Conservation (phyloP, 345 rosid species). For the Eucalyptus pauciflora region DNA sequence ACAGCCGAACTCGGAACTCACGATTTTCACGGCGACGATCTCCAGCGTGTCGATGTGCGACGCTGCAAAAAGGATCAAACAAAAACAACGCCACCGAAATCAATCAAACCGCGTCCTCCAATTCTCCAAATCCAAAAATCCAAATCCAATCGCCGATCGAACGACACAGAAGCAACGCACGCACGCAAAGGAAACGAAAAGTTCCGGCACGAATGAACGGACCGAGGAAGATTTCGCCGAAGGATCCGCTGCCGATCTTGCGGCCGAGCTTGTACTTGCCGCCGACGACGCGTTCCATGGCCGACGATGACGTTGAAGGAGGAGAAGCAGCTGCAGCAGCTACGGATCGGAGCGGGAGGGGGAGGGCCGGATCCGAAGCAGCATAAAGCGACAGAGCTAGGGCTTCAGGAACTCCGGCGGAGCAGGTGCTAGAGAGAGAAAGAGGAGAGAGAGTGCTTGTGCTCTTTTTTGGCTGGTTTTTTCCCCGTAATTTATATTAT, state of each 20-base stretch:
- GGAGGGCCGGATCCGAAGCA: background rate
- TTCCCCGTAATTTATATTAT: background rate
- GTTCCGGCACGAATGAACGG: background rate
- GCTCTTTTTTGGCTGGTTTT: background rate
- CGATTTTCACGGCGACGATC: conserved; percentile 92
- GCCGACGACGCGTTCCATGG: conserved; percentile 78
- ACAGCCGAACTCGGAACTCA: conserved; percentile 22
- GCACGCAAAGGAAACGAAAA: background rate
- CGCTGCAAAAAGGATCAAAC: conserved; percentile 32
- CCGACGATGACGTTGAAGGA: background rate
- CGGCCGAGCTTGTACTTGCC: conserved; percentile 86
- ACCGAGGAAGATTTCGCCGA: conserved; percentile 93
- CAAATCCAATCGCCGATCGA: background rate
- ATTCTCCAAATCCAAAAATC: background rate
- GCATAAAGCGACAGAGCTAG: background rate
- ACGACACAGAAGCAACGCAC: background rate
- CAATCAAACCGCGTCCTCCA: background rate
- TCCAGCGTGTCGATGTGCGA: conserved; percentile 81
- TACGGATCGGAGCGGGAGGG: background rate
- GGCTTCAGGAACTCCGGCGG: background rate
- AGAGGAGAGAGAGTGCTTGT: background rate
- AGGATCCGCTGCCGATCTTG: conserved; percentile 94
- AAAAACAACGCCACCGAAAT: background rate
- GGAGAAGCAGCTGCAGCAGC: background rate
- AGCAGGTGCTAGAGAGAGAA: background rate